These are phyloP conservation scores for Erysimum cheiri DNA, from an alignment of 441 rosid genomes.

Conservation along the genomic window DNA sequence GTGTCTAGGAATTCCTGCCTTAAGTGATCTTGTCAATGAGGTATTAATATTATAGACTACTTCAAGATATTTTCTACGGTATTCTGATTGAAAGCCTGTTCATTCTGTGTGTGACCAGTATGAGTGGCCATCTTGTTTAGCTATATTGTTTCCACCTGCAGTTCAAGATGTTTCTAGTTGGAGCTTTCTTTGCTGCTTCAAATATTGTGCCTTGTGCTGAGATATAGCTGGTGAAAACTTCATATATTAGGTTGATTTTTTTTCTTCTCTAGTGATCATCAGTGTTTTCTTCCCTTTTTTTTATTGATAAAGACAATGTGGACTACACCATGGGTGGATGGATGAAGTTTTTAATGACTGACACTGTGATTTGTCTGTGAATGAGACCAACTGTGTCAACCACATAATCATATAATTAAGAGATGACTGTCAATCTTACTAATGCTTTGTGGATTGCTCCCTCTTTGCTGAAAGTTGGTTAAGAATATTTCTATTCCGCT, in stretches of 20 bases:
- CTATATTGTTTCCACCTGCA: slow-evolving; percentile 51
- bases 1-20: slow-evolving; percentile 72
- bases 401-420: background rate
- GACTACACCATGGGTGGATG: background rate
- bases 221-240: slow-evolving; percentile 52
- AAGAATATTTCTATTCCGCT: slow-evolving; percentile 6
- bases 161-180: slow-evolving; percentile 60
- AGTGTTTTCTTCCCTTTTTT: slow-evolving; percentile 11
- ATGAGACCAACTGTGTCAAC: slow-evolving; percentile 21
- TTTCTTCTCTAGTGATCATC: slow-evolving; percentile 13
- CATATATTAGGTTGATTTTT: slow-evolving; percentile 53
- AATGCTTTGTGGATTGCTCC: slow-evolving; percentile 16
- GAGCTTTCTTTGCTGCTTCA: slow-evolving; percentile 53
- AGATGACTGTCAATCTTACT: background rate
- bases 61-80: slow-evolving; percentile 22
- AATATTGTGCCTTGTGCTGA: slow-evolving; percentile 55
- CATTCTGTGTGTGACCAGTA: slow-evolving; percentile 12
- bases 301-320: slow-evolving; percentile 12
- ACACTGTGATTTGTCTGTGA: background rate
- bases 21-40: slow-evolving; percentile 79
- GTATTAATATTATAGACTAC: slow-evolving; percentile 42
- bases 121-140: slow-evolving; percentile 44
- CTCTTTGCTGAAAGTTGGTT: slow-evolving; percentile 22
- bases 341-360: background rate
- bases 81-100: slow-evolving; percentile 1